phyloP scores from a whole-genome alignment of 1,284 basidiomycete genomes.

The Apiotrichum porosum region DNA sequence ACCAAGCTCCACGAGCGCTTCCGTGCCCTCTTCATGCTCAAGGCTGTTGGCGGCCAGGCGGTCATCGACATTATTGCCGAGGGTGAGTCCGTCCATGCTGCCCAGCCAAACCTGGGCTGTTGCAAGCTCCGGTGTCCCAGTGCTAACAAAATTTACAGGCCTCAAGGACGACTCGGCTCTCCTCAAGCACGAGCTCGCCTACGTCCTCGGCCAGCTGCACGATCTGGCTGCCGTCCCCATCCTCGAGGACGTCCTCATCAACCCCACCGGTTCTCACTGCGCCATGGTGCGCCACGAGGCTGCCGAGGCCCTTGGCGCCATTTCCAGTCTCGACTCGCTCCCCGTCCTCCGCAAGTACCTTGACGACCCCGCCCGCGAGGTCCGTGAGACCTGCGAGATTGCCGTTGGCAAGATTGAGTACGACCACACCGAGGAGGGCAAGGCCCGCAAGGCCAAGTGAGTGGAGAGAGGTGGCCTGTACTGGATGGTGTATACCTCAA shows the following conservation, averaged over 20 bases:
- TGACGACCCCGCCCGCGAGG: conserved; percentile 67
- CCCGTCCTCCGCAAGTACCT: conserved; percentile 70
- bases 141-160: conserved; percentile 52
- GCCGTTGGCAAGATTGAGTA: conserved; percentile 92
- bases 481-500: no score
- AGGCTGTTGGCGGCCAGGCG: conserved; percentile 66
- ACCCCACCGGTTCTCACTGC: conserved; percentile 50
- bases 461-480: conserved; percentile 9
- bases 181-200: conserved; percentile 95
- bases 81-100: conserved; percentile 53
- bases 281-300: conserved; percentile 99
- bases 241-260: conserved; percentile 72
- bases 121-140: not conserved
- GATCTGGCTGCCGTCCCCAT: conserved; percentile 68
- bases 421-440: conserved; percentile 61
- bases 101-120: not conserved
- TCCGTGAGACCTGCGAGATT: conserved; percentile 96
- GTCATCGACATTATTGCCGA: conserved; percentile 81
- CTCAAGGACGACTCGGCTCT: conserved; percentile 83
- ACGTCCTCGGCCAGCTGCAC: conserved; percentile 91
- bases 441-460: conserved; percentile 40
- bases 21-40: conserved; percentile 87
- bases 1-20: conserved; percentile 84
- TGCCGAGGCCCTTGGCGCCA: conserved; percentile 96
- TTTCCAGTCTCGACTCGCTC: conserved; percentile 65